Base-by-base conservation (phyloP, 2,329 filamentous ascomycete genomes). In the Penicillium sp. region DNA sequence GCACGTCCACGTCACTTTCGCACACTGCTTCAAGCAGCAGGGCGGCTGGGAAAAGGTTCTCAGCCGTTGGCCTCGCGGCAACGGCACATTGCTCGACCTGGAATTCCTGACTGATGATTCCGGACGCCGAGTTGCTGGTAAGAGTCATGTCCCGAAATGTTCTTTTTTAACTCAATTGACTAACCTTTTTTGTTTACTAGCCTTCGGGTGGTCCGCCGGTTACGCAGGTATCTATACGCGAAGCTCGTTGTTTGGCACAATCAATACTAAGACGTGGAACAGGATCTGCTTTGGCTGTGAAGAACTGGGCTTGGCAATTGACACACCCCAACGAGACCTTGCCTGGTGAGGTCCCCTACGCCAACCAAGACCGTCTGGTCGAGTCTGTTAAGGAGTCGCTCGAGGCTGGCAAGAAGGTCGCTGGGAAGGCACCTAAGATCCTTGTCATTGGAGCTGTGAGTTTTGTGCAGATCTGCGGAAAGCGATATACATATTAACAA, bases 301-400 rank as follows among this genome's bases (percentile, higher is more conserved):
- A 92, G 82, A 86, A 87, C 44, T 96, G 93, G 90, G 86, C 90
- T 12, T 89, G 87, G 84, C 91, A 96, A 76, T 81, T 93, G 61
- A 84, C 83, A 43, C 84, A 93, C 75, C 84, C 87, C 44, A 80
- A 81, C 57, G 84, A 86, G 74, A 83, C 86, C 52, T 83, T 93
- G 58, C 86, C 88, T 9, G 81, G 84, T 56, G 81, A 84, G 55
- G 74, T 73, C 9, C 82, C 79, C 61, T 77, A 77, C 51, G 83
- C 87, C 62, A 91, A 91, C 73, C 90, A 96, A 76, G 80, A 80
- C 38, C 84, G 86, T 42, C 81, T 96, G 65, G 86, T 96, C 57
- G 77, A 81, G 39, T 86, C 92, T 66, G 87, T 96, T 64, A 89
- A 90, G 81, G 83, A 85, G 69, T 82, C 85, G 39, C 80, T 96